phyloP scores from a whole-genome alignment of 305 asterid genomes.

The Solanum hybrid region DNA sequence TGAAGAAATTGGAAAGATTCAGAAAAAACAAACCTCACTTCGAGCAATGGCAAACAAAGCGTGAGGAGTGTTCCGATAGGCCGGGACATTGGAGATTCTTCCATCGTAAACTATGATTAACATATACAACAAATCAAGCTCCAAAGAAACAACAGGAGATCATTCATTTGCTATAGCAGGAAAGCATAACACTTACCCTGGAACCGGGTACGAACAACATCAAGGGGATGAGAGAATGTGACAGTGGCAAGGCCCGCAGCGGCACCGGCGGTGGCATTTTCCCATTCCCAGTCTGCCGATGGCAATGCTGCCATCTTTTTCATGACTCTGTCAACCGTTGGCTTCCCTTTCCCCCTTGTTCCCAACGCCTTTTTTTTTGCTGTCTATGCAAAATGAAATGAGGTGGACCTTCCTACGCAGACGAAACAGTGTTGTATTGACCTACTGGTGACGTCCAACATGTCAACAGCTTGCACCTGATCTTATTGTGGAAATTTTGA shows the following conservation, averaged over 20 bases:
- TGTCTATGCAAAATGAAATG: neutral
- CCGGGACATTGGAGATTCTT: slow-evolving; percentile 44
- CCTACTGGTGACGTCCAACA: neutral
- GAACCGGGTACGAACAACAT: slow-evolving; percentile 93
- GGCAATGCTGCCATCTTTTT: slow-evolving; percentile 27
- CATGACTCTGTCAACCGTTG: neutral
- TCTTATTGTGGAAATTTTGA: neutral
- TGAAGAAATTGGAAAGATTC: neutral
- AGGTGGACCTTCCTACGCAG: neutral
- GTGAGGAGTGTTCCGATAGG: slow-evolving; percentile 74
- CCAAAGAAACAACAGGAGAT: neutral
- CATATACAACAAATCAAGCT: neutral
- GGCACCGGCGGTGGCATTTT: slow-evolving; percentile 93
- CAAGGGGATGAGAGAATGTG: slow-evolving; percentile 81
- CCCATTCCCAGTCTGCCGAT: slow-evolving; percentile 81
- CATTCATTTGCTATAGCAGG: neutral
- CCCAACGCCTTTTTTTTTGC: neutral
- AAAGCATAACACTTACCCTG: slow-evolving; percentile 40
- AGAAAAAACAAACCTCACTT: slow-evolving; percentile 52
- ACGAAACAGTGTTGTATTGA: neutral
- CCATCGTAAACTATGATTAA: slow-evolving; percentile 64
- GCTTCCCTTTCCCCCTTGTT: neutral
- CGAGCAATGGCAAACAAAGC: slow-evolving; percentile 83
- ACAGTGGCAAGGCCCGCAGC: slow-evolving; percentile 82
- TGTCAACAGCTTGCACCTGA: neutral